Base-by-base conservation (phyloP, 495 filamentous ascomycete genomes). In the Aspergillus affinis region DNA sequence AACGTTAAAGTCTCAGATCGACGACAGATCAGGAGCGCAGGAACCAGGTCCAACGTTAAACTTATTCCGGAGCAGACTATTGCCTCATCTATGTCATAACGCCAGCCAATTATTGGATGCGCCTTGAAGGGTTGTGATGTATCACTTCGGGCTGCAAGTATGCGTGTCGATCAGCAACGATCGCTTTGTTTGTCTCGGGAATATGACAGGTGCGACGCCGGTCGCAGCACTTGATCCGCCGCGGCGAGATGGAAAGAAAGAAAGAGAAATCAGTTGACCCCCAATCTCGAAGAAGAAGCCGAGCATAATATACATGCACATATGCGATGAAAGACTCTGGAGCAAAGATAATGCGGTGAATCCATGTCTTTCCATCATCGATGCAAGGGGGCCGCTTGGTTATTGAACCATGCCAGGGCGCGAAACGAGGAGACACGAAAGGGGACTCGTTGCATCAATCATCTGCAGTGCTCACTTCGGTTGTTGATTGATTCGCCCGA, bases 401-500 rank as follows among this genome's bases (percentile, higher is more conserved):
- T 58, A 63, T 55, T 50, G 61, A 48, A 26, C 18, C 45, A 8
- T 46, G 48, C 49, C 48, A 57, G 59, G 61, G 64, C 61, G 55
- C 52, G 55, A 61, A 65, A 65, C 55, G 62, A 65, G 55, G 62
- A 41, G 62, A 63, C 36, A 41, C 36, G 36, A 41, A 41, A 17
- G 36, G 36, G 36, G 36, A 54, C 36, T 54, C 32, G 32, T 54
- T 32, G 52, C 41, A 44, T 44, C 5, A 23, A 23, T 41, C 36
- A 41, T 41, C 52, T 45, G 52, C 52, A 54, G 32, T 54, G 10
- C 36, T 23, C 45, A 13, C 52, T 46, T 36, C n/a, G 41, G 9
- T 8, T 44, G 30, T 23, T 27, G 3, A 44, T 44, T 26, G 32
- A 46, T 54, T 54, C 51, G 51, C 19, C 51, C 23, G 12, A 13